phyloP scores from a whole-genome alignment of 2,329 filamentous ascomycete species.

The Corniculantispora saksenae region DNA sequence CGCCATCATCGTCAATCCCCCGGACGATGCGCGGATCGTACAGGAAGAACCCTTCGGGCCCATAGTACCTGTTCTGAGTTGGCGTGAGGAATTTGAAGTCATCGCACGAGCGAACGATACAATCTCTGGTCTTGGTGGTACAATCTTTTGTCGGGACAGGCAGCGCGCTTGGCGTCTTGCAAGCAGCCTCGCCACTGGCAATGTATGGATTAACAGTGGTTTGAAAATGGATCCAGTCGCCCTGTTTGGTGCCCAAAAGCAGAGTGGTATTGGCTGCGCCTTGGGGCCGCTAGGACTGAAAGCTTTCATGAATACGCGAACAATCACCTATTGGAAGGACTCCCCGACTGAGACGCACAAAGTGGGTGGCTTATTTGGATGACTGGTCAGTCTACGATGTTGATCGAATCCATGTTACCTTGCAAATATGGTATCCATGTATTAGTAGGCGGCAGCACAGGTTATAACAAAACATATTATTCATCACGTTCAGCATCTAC shows the following conservation, averaged over 20 bases:
- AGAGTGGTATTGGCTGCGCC: slow-evolving; percentile 45
- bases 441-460: too few relatives aligned
- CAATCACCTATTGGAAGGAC: slow-evolving; percentile 1
- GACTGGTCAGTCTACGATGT: background rate
- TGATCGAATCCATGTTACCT: too few relatives aligned
- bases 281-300: slow-evolving; percentile 42
- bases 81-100: slow-evolving; percentile 62
- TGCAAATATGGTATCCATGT: too few relatives aligned
- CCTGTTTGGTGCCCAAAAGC: slow-evolving; percentile 47
- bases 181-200: slow-evolving; percentile 54
- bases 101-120: slow-evolving; percentile 56
- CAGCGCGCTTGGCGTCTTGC: slow-evolving; percentile 53
- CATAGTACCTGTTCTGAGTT: slow-evolving; percentile 63
- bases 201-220: slow-evolving; percentile 61
- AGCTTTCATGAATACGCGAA: slow-evolving; percentile 32
- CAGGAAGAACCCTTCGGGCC: slow-evolving; percentile 58
- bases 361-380: background rate
- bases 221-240: slow-evolving; percentile 44
- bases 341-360: background rate
- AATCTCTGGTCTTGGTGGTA: slow-evolving; percentile 55
- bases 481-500: too few relatives aligned
- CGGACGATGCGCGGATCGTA: slow-evolving; percentile 57
- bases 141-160: slow-evolving; percentile 57
- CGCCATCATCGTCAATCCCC: slow-evolving; percentile 60
- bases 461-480: too few relatives aligned